A percentile compares a stretch with the other conserved stretches of the same genome.
Conservation (phyloP, 1,284 basidiomycete genomes). For the Tilletia caries region DNA sequence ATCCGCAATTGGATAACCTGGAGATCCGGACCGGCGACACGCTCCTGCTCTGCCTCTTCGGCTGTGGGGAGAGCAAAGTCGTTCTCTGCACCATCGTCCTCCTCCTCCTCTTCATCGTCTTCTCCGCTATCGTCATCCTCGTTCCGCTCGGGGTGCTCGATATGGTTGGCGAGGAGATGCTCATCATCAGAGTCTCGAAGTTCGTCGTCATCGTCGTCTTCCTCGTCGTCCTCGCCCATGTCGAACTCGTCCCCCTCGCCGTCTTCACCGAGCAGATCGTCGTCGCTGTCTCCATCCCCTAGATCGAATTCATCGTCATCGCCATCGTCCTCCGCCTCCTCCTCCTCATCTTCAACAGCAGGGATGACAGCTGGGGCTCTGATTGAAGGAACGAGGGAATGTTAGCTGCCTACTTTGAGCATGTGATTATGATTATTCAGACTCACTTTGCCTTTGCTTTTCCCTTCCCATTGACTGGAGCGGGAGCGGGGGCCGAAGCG, state of each 20-base stretch:
- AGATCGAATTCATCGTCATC: constrained; percentile 21
- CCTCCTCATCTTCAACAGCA: constrained; percentile 26
- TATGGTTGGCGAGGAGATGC: constrained; percentile 3
- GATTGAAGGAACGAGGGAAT: not conserved
- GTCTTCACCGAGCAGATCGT: constrained; percentile 17
- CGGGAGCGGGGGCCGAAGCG: constrained; percentile 54
- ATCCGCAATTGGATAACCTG: constrained; percentile 82
- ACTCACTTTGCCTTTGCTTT: constrained; percentile 2
- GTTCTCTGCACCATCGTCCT: constrained; percentile 57
- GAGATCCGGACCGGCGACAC: constrained; percentile 60
- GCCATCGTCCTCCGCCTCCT: constrained; percentile 25
- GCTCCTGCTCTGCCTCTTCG: constrained; percentile 68
- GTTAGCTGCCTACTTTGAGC: not conserved
- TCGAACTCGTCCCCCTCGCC: constrained; percentile 25
- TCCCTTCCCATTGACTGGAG: constrained; percentile 57
- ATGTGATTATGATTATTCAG: too few relatives aligned
- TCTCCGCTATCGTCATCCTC: constrained; percentile 17
- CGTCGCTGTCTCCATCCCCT: constrained; percentile 28
- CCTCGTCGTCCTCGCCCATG: constrained; percentile 13
- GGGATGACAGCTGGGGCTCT: not conserved
- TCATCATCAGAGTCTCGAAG: constrained; percentile 35
- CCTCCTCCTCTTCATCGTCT: constrained; percentile 26
- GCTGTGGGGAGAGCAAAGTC: constrained; percentile 74
- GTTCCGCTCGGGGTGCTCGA: constrained; percentile 14
- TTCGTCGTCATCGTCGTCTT: constrained; percentile 16